Conservation (phyloP, 768 basidiomycete genomes). For the Pulveroboletus sp. region DNA sequence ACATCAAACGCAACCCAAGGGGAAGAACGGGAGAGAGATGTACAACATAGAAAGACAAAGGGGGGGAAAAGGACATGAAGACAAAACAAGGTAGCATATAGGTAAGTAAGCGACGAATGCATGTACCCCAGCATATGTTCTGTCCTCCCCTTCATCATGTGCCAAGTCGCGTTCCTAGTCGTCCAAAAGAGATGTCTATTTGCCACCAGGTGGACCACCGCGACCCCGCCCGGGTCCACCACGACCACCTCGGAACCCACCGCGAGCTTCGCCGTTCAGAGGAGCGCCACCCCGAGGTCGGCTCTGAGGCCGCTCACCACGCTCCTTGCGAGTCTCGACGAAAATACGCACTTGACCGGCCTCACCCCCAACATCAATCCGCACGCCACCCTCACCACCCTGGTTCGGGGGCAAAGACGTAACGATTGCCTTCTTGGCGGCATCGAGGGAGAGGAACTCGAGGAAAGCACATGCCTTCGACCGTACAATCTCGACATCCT, state of each 20-base stretch:
- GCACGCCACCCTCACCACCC: constrained; percentile 89
- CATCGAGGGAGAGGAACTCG: constrained; percentile 74
- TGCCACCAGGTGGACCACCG: constrained; percentile 29
- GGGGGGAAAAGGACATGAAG: constrained; percentile 3
- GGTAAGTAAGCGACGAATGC: constrained; percentile 8
- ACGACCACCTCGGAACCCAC: constrained; percentile 45
- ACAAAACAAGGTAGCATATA: constrained; percentile 17
- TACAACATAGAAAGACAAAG: constrained; percentile 14
- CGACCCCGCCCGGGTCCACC: constrained; percentile 43
- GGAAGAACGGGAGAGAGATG: constrained; percentile 3
- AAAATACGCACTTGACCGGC: constrained; percentile 51
- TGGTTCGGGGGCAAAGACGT: constrained; percentile 58
- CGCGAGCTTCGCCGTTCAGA: constrained; percentile 41
- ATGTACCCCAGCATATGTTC: constrained; percentile 10
- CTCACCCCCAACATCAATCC: constrained; percentile 62
- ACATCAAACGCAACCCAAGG: constrained; percentile 11
- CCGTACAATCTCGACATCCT: constrained; percentile 86
- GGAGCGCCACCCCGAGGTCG: constrained; percentile 62
- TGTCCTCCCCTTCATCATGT: not conserved
- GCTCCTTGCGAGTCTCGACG: constrained; percentile 90
- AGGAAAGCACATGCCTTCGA: constrained; percentile 91
- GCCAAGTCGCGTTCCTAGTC: constrained; percentile 1
- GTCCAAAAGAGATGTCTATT: constrained; percentile 13
- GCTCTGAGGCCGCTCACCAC: constrained; percentile 68
- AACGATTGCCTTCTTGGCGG: constrained; percentile 81